Base-by-base conservation (phyloP, 805 yeast genomes). In the baker's yeast (Saccharomyces cerevisiae) region DNA sequence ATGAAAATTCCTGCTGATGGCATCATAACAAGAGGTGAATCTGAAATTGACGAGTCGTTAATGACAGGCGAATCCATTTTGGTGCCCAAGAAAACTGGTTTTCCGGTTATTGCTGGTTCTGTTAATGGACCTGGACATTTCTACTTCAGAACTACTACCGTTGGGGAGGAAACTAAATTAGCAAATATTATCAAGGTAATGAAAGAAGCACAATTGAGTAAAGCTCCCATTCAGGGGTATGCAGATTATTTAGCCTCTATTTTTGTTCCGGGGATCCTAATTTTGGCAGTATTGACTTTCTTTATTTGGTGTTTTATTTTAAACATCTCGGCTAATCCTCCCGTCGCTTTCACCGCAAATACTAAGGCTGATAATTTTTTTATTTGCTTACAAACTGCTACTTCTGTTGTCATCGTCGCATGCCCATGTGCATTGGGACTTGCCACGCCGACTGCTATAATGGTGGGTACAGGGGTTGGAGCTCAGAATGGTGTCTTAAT, bases 381-480 rank as follows among this genome's bases (percentile, higher is more conserved):
- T 67, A 80, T 80, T 4, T 85, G 92, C 65, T 70, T 95, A 54
- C 83, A 87, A 62, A 78, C 91, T 48, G 85, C 96, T 5, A 92
- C 94, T 28, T 84, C 96, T 6, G 99, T 94, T 4, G 81, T 95
- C 59, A 97, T 94, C 10, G 97, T 94, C 50, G 99, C 99, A 1
- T 94, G 99, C 71, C 99, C 99, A 0, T 94, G 99, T 77, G 98
- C 99, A 0, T 73, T 94, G 26, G 99, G 99, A 2, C 76, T 94
- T 51, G 97, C 97, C 3, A 96, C 98, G 0, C 99, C 99, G 1
- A 95, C 99, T 1, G 98, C 98, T 0, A 89, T 94, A 10, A 94
- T 95, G 97, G 99, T 94, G 1, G 99, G 97, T 8, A 92, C 98
- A 1, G 99, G 99, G 46, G 85, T 89, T 24, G 98, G 96, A 46